Base-by-base conservation (phyloP, 441 rosid genomes). In the Euphorbia celastroides region DNA sequence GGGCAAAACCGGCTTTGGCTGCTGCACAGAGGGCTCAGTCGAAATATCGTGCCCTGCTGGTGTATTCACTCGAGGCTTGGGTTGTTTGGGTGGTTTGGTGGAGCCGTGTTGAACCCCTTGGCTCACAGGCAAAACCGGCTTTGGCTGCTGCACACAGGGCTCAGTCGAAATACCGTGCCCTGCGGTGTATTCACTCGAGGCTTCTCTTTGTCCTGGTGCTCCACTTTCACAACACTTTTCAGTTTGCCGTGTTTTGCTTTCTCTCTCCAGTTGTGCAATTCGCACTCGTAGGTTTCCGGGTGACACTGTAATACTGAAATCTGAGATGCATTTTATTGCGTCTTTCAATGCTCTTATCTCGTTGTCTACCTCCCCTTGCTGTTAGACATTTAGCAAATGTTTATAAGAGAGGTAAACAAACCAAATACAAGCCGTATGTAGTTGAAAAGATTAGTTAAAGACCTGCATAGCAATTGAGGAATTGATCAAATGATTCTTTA, bases 301-400 rank as follows among this genome's bases (percentile, higher is more conserved):
- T 41, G 56, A 61, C 54, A 32, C 69, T 2, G 58, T 17, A 58
- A 81, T 63, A 41, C 70, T 77, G 71, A 70, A 72, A 60, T 68
- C 70, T 27, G 69, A 63, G 60, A 75, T 26, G 63, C 77, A 77
- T n/a, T 68, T 63, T 36, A 65, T 23, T 27, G 64, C 70, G 64
- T 60, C 71, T 66, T 38, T 64, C 20, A 73, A 48, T 25, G 60
- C 74, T 31, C 38, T 51, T 58, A 70, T n/a, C 54, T 71, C 71
- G 57, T 28, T 72, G 26, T 20, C 51, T 9, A 32, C 58, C 61
- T 74, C 69, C 50, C 34, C 67, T 30, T 51, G 32, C 75, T 72
- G 70, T 56, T 58, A 71, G 30, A 7, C 11, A 56, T 12, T 6
- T 38, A 0, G 25, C 26, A 63, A 14, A 63, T 27, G 1, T 57